Conservation (phyloP, 1,139 yeast genomes). For the Geotrichum australiense region DNA sequence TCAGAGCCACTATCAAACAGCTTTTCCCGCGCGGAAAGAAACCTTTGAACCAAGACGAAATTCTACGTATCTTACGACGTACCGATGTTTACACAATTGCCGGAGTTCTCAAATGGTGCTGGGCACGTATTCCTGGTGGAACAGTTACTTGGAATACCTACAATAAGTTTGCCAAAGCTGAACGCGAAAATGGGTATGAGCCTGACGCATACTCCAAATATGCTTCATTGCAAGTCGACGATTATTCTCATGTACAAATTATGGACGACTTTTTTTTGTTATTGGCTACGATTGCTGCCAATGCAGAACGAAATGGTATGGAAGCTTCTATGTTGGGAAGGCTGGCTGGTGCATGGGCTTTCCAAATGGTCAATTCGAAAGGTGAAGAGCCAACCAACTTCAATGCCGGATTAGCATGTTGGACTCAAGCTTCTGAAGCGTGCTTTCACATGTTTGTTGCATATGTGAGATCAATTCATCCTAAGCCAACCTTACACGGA, state of each 20-base stretch:
- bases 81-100: conserved; percentile 46
- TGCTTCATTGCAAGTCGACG: conserved; percentile 76
- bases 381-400: conserved; percentile 38
- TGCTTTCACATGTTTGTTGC: conserved; percentile 73
- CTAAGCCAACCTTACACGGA: conserved; percentile 17
- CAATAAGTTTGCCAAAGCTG: conserved; percentile 58
- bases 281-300: conserved; percentile 72
- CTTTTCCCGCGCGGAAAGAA: conserved; percentile 25
- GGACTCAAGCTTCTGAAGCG: conserved; percentile 73
- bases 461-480: conserved; percentile 63
- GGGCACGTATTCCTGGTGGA: conserved; percentile 77
- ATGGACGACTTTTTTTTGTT: conserved; percentile 82
- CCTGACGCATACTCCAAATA: conserved; percentile 59
- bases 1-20: conserved; percentile 24
- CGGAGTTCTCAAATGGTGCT: conserved; percentile 68
- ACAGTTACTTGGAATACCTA: conserved; percentile 85
- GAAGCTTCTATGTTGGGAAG: conserved; percentile 75
- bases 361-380: conserved; percentile 39
- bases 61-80: conserved; percentile 27
- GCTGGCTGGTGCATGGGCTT: conserved; percentile 88
- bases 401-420: conserved; percentile 63
- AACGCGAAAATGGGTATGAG: conserved; percentile 51
- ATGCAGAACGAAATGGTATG: conserved; percentile 69
- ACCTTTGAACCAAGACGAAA: conserved; percentile 28
- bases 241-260: conserved; percentile 84